phyloP scores from a whole-genome alignment of 2,329 filamentous ascomycete species.

The Cryphonectria parasitica region DNA sequence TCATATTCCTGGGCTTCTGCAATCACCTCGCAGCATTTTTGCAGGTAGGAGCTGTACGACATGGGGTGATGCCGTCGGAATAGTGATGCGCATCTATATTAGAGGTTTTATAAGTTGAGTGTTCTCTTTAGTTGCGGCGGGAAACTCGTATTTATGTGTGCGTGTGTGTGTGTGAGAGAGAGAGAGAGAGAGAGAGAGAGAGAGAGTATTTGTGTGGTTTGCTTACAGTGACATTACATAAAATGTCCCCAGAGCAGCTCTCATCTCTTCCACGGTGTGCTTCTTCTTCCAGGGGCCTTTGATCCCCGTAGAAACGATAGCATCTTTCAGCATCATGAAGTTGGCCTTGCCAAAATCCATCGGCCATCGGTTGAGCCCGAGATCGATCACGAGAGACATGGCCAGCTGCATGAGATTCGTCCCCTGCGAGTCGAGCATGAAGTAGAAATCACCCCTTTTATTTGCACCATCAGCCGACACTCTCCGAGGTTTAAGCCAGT shows the following conservation, averaged over 20 bases:
- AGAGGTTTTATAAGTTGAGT: not conserved
- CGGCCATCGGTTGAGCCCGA: constrained; percentile 41
- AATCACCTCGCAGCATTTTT: constrained; percentile 41
- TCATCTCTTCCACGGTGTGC: constrained; percentile 43
- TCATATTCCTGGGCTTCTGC: constrained; percentile 36
- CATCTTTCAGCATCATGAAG: constrained; percentile 40
- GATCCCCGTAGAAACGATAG: constrained; percentile 32
- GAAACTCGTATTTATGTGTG: not conserved
- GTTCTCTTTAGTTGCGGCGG: not conserved
- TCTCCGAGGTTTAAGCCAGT: not conserved
- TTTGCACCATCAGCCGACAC: not conserved
- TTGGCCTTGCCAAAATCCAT: constrained; percentile 32
- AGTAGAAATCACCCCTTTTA: constrained; percentile 45
- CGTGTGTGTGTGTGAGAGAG: too few relatives aligned
- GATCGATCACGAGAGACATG: constrained; percentile 43
- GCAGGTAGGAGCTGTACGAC: constrained; percentile 40
- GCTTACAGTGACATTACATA: constrained; percentile 43
- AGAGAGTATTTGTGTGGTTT: too few relatives aligned
- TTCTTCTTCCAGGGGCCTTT: constrained; percentile 28
- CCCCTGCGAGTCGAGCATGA: constrained; percentile 42
- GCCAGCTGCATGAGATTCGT: constrained; percentile 47
- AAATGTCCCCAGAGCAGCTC: constrained; percentile 46
- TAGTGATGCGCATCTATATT: constrained; percentile 33
- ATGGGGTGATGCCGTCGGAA: constrained; percentile 41
- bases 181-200: too few relatives aligned